These are phyloP conservation scores for Pisolithus albus DNA, from an alignment of 768 basidiomycete species.

Conservation along the genomic window DNA sequence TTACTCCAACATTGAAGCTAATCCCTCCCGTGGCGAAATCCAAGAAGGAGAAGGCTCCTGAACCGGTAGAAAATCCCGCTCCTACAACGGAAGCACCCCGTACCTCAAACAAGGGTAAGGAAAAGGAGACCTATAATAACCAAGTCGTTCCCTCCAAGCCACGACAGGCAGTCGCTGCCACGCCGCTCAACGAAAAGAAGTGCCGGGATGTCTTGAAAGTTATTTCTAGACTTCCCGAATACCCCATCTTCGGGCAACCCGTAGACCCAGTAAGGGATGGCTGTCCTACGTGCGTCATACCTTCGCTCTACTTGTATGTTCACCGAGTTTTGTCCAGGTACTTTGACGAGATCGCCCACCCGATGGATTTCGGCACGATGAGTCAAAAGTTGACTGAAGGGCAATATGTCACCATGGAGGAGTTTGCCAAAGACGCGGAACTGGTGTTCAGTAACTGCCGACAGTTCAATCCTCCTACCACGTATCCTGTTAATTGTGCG, in stretches of 20 bases:
- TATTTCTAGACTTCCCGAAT: conserved; percentile 57
- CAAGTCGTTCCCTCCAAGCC: conserved; percentile 33
- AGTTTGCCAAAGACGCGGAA: conserved; percentile 72
- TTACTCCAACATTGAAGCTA: conserved; percentile 19
- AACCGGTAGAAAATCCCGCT: conserved; percentile 16
- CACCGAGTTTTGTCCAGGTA: conserved; percentile 47
- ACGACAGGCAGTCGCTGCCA: conserved; percentile 33
- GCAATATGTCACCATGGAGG: conserved; percentile 74
- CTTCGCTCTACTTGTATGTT: neutral
- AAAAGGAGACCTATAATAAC: conserved; percentile 44
- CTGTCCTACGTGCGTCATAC: conserved; percentile 74
- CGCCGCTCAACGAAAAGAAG: conserved; percentile 75
- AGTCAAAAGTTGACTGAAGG: conserved; percentile 54
- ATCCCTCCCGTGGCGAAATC: conserved; percentile 26
- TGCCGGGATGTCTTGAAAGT: conserved; percentile 64
- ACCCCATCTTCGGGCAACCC: conserved; percentile 67
- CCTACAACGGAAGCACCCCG: conserved; percentile 26
- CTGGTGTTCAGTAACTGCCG: conserved; percentile 87
- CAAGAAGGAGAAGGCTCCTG: conserved; percentile 41
- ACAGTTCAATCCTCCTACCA: conserved; percentile 81
- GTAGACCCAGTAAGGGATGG: conserved; percentile 81
- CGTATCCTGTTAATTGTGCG: conserved; percentile 66
- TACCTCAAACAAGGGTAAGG: conserved; percentile 64
- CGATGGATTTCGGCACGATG: conserved; percentile 93
- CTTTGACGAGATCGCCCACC: conserved; percentile 81